Evolutionary conservation across 2,329 filamentous ascomycete genomes (phyloP).

Genomic region (Trichoderma sp.): DNA sequence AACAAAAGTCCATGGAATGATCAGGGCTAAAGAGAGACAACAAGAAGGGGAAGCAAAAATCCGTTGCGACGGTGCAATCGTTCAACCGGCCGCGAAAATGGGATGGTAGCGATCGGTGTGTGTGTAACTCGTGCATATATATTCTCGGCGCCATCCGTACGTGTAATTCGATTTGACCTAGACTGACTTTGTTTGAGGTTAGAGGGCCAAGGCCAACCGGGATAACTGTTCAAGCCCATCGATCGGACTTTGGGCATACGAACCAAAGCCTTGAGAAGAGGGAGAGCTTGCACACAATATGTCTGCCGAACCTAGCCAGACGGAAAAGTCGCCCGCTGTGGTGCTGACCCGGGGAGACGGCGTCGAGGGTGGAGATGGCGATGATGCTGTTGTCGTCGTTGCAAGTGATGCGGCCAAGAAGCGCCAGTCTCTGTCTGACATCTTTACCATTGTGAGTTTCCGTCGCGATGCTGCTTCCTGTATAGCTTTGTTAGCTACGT

Average conservation of each 20-base stretch:
- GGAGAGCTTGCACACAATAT: neutral
- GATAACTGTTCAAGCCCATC: neutral
- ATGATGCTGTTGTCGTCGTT: neutral
- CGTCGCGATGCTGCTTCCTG: neutral
- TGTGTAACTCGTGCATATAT: neutral
- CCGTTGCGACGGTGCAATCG: neutral
- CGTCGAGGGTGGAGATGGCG: neutral
- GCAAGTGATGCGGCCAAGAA: constrained; percentile 16
- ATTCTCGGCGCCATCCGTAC: neutral
- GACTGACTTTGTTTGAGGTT: neutral
- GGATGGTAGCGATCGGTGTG: neutral
- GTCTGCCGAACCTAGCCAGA: neutral
- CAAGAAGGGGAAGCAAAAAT: neutral
- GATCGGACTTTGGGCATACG: neutral
- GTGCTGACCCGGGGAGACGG: neutral
- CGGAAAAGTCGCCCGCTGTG: neutral
- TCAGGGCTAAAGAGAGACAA: neutral
- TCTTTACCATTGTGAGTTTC: constrained; percentile 28
- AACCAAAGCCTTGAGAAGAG: neutral
- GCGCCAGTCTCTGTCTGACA: constrained; percentile 25
- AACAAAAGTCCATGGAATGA: neutral
- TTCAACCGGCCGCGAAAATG: neutral
- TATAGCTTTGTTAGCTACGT: neutral
- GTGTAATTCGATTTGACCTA: neutral
- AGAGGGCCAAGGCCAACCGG: neutral